These are phyloP conservation scores for Gnomoniopsis smithogilvyi DNA, from an alignment of 2,329 filamentous ascomycete species.

Conservation along the genomic window DNA sequence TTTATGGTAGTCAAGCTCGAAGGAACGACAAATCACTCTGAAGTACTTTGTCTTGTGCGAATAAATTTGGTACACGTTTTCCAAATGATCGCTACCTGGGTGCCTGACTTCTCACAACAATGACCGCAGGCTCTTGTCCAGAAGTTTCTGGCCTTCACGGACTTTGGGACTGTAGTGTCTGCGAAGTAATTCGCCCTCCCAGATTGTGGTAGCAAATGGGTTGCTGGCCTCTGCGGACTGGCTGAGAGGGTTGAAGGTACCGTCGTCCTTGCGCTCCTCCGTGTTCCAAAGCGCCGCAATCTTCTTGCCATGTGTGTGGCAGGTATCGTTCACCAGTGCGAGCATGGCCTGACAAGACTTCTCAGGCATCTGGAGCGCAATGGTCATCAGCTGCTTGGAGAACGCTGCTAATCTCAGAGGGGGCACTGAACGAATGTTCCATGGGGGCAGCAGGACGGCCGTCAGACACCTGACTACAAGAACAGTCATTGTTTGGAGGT, in stretches of 20 bases:
- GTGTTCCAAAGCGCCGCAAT: conserved; percentile 88
- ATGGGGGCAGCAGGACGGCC: conserved; percentile 72
- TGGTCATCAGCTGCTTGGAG: conserved; percentile 82
- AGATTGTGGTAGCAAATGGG: conserved; percentile 84
- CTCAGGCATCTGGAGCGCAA: conserved; percentile 82
- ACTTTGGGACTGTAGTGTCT: conserved; percentile 86
- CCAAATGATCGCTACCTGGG: conserved; percentile 12
- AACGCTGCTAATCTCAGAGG: conserved; percentile 88
- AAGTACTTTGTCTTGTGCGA: not conserved
- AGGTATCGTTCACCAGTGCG: conserved; percentile 72
- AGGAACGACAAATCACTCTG: conserved; percentile 2
- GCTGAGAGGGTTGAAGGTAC: conserved; percentile 72
- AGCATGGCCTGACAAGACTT: conserved; percentile 81
- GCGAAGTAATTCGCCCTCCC: conserved; percentile 87
- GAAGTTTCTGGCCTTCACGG: conserved; percentile 65
- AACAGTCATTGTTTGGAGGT: conserved; percentile 91
- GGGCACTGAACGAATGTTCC: conserved; percentile 71
- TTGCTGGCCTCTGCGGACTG: conserved; percentile 81
- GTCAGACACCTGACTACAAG: conserved; percentile 85
- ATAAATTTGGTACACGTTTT: not conserved
- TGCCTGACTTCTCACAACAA: conserved; percentile 1
- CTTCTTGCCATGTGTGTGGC: conserved; percentile 78
- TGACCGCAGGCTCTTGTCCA: conserved; percentile 61
- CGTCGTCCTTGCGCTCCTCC: conserved; percentile 89
- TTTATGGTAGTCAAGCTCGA: not conserved